Evolutionary conservation across 768 basidiomycete species (phyloP).

Genomic region (Kwoniella mangroviensis): DNA sequence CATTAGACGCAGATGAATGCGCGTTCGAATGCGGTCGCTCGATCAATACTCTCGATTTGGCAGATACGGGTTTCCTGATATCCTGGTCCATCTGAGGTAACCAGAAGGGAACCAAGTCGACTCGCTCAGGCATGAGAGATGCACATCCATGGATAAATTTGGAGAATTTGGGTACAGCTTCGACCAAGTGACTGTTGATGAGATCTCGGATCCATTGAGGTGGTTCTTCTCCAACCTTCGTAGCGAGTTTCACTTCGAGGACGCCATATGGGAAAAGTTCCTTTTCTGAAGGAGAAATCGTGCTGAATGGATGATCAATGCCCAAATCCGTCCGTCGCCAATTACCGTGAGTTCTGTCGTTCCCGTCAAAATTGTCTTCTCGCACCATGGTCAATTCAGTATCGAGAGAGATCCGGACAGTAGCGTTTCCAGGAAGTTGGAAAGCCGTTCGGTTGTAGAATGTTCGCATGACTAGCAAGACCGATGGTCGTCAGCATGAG

Average conservation of each 20-base stretch:
- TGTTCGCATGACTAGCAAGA: slow-evolving; percentile 78
- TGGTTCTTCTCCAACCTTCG: slow-evolving; percentile 91
- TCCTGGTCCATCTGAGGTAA: slow-evolving; percentile 89
- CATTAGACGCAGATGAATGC: slow-evolving; percentile 53
- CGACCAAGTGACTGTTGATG: slow-evolving; percentile 92
- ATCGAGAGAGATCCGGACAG: slow-evolving; percentile 96
- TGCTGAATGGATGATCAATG: slow-evolving; percentile 86
- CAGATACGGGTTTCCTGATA: slow-evolving; percentile 91
- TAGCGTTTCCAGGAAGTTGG: slow-evolving; percentile 97
- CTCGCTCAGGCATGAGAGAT: slow-evolving; percentile 85
- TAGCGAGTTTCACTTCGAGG: slow-evolving; percentile 95
- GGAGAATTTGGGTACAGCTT: slow-evolving; percentile 98
- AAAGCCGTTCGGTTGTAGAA: slow-evolving; percentile 99
- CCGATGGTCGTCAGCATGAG: not conserved
- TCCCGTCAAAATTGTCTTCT: slow-evolving; percentile 95
- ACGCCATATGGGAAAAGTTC: slow-evolving; percentile 97
- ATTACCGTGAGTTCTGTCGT: slow-evolving; percentile 75
- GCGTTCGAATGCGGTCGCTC: slow-evolving; percentile 67
- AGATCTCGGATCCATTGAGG: slow-evolving; percentile 95
- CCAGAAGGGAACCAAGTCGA: slow-evolving; percentile 98
- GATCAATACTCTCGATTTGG: slow-evolving; percentile 62
- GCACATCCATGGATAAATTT: slow-evolving; percentile 95
- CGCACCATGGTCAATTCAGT: slow-evolving; percentile 92
- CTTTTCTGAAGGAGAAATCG: slow-evolving; percentile 74
- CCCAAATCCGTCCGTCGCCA: slow-evolving; percentile 95